These are phyloP conservation scores for Solanum gandarillasii DNA, from an alignment of 257 asterid species.

Conservation along the genomic window DNA sequence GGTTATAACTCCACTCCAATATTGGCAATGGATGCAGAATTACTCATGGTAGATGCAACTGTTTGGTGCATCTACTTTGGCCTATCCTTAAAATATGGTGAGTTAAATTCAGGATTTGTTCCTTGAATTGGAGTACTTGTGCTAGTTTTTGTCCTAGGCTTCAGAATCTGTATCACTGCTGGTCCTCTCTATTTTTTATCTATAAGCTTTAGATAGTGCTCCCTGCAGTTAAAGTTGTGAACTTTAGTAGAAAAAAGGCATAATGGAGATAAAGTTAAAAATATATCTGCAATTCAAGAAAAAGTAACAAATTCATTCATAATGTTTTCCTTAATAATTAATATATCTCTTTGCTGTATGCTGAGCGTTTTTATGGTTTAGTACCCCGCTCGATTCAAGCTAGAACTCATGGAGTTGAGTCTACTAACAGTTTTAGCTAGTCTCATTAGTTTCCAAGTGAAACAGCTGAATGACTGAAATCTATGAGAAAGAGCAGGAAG, in stretches of 20 bases:
- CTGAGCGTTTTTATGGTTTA: background rate
- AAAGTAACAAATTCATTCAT: background rate
- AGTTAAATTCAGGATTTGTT: background rate
- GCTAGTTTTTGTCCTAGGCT: background rate
- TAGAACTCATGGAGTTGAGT: background rate
- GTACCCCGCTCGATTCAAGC: background rate
- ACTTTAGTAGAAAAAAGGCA: background rate
- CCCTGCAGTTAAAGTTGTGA: background rate
- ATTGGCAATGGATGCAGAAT: background rate
- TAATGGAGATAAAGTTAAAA: background rate
- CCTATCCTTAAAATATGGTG: background rate
- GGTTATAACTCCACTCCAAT: background rate
- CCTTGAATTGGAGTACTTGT: background rate
- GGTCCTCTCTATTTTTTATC: background rate
- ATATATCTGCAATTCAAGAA: background rate
- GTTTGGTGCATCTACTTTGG: background rate
- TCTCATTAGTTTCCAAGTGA: background rate
- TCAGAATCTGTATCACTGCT: background rate
- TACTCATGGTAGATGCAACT: background rate
- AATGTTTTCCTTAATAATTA: background rate
- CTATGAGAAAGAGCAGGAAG: background rate
- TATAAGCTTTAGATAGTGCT: background rate
- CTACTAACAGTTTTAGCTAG: background rate
- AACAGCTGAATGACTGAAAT: background rate
- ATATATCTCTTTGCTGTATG: background rate